Percentiles rank a stretch among this genome's conserved stretches.
These are phyloP conservation scores for Sonneratia alba DNA, from an alignment of 345 rosid species.

Conservation along the genomic window DNA sequence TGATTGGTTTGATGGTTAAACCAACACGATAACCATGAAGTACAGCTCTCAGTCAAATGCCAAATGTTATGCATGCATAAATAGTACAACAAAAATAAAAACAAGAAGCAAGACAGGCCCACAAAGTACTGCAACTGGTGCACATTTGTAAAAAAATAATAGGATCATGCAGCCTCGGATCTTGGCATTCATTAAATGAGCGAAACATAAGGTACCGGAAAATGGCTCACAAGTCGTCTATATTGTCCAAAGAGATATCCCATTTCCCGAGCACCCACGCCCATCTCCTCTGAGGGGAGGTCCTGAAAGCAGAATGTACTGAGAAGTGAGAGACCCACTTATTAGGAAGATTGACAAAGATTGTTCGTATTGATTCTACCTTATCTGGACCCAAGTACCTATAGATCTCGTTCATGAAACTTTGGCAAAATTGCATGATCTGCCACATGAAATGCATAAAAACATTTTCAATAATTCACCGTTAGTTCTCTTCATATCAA, in stretches of 20 bases:
- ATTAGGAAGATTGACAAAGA: slow-evolving; percentile 3
- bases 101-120: background rate
- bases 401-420: slow-evolving; percentile 91
- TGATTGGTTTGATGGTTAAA: slow-evolving; percentile 9
- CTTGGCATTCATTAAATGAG: slow-evolving; percentile 2
- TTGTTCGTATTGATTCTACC: slow-evolving; percentile 28
- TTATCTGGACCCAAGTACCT: slow-evolving; percentile 88
- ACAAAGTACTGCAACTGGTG: background rate
- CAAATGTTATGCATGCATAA: background rate
- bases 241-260: slow-evolving; percentile 97
- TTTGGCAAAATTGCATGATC: slow-evolving; percentile 98
- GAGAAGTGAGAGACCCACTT: background rate
- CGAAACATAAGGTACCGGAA: slow-evolving; percentile 50
- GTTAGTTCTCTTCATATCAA: background rate
- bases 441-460: slow-evolving; percentile 29
- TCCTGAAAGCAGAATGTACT: slow-evolving; percentile 37
- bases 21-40: slow-evolving; percentile 8
- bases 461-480: background rate
- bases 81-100: background rate
- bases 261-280: slow-evolving; percentile 98
- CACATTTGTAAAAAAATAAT: background rate
- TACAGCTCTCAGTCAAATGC: background rate
- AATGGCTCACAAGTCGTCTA: slow-evolving; percentile 86
- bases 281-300: slow-evolving; percentile 97
- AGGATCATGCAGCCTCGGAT: background rate